Percentiles rank a stretch among this genome's conserved stretches.
These are phyloP conservation scores for Scenedesmus sp. DNA, from an alignment of 163 green algal species.

Conservation along the genomic window DNA sequence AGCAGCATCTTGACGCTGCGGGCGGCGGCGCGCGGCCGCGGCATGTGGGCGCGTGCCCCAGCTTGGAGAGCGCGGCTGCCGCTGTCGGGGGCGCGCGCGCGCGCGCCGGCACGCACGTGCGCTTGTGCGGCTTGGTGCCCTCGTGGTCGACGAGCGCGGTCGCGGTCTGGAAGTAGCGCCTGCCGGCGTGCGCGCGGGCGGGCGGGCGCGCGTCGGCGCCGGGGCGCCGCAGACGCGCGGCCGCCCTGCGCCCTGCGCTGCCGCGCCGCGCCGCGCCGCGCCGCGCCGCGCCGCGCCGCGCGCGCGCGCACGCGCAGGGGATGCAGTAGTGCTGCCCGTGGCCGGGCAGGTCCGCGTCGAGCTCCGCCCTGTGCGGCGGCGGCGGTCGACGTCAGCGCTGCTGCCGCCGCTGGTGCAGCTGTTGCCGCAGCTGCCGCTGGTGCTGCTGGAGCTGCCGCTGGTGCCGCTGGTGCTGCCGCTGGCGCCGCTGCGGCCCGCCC, in stretches of 20 bases:
- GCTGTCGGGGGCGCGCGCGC: too few species aligned
- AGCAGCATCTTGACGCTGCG: constrained; percentile 69
- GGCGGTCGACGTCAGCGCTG: background rate
- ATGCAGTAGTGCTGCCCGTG: constrained; percentile 80
- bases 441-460: background rate
- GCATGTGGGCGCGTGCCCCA: too few species aligned
- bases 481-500: too few species aligned
- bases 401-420: background rate
- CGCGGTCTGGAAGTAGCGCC: constrained; percentile 78
- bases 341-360: constrained; percentile 84
- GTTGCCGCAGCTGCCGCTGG: too few species aligned
- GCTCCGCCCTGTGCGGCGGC: constrained; percentile 58
- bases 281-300: too few species aligned
- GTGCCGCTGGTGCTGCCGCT: too few species aligned
- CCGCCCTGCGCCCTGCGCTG: too few species aligned
- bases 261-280: too few species aligned
- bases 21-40: background rate
- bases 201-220: too few species aligned
- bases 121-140: constrained; percentile 80
- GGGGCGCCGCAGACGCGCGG: too few species aligned
- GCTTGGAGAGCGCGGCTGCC: background rate
- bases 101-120: constrained; percentile 45
- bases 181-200: too few species aligned
- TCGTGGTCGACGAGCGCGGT: constrained; percentile 66
- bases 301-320: constrained; percentile 55